Base-by-base conservation (phyloP, 2,329 filamentous ascomycete species). In the Hypoxylon sp. region DNA sequence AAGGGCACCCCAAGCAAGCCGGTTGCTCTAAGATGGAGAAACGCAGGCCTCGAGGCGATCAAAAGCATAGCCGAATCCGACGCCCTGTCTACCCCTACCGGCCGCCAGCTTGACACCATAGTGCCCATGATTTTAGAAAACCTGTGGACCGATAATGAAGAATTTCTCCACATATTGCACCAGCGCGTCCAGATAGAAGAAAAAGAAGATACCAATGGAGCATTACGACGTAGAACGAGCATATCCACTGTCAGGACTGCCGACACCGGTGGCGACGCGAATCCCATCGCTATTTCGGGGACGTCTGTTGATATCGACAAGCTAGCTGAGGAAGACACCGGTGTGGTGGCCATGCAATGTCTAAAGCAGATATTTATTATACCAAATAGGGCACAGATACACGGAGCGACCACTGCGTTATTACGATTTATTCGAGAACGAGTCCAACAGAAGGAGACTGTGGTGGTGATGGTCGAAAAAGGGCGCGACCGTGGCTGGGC, bases 121-220 rank as follows among this genome's bases (percentile, higher is more conserved):
- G 85, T 98, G 39, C 94, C 94, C 30, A 89, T 94, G 68, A 89
- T 98, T 17, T 81, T 98, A 62, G 89, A 94, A 73, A 97, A 97
- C 70, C 79, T 98, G 22, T 94, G 93, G 83, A 89, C 90, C 20
- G 87, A 90, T 56, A 87, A 87, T 68, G 87, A 91, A 34, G 85
- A 88, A 54, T 88, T 92, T 63, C 81, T 98, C 17, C 83, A 89
- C 46, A 80, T 86, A 3, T 78, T 98, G 53, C 84, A 91, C 64
- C 80, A 85, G n/a, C 86, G 89, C 55, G 87, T 90, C 20, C 83
- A 90, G 60, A 79, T 85, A 64, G 87, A 90, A 67, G 91, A 93
- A 68, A 90, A 89, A 71, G 80, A 84, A 20, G 91, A 92, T 57
- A 81, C 85, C 2, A 90, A 91, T 67, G 85, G 85, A 64, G 78